Conservation (phyloP, 352 stramenopile genomes). For the Pythium monospermum region DNA sequence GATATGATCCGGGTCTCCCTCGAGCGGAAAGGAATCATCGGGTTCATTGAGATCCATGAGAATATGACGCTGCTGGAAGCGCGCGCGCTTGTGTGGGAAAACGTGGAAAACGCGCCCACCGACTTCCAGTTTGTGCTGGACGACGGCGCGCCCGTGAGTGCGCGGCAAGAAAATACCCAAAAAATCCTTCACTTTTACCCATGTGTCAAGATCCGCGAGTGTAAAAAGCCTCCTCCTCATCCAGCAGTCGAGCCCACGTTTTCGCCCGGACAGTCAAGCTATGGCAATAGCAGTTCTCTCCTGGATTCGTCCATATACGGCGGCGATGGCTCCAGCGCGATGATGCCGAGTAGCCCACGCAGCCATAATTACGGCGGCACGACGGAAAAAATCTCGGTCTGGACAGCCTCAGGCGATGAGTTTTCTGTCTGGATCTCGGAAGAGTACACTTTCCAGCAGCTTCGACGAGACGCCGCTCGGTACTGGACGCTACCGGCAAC, state of each 20-base stretch:
- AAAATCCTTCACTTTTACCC: conserved; percentile 59
- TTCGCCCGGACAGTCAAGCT: too few species aligned
- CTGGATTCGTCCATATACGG: too few species aligned
- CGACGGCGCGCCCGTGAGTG: conserved; percentile 52
- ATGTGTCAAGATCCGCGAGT: conserved; percentile 66
- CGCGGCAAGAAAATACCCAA: conserved; percentile 51
- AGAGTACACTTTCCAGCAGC: conserved; percentile 72
- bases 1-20: conserved; percentile 64
- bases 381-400: conserved; percentile 48
- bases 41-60: conserved; percentile 70
- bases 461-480: conserved; percentile 55
- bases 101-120: conserved; percentile 54
- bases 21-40: conserved; percentile 56
- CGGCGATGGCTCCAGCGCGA: too few species aligned
- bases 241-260: too few species aligned
- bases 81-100: conserved; percentile 55
- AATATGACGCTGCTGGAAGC: conserved; percentile 58
- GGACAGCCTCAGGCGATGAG: conserved; percentile 43
- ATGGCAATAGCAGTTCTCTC: too few species aligned
- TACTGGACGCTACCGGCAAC: conserved; percentile 58
- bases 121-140: conserved; percentile 77
- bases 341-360: too few species aligned
- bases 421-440: conserved; percentile 65
- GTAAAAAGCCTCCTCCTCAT: conserved; percentile 18
- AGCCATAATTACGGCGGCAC: too few species aligned